phyloP scores from a whole-genome alignment of 768 basidiomycete genomes.

The Xanthoconium stramineum region DNA sequence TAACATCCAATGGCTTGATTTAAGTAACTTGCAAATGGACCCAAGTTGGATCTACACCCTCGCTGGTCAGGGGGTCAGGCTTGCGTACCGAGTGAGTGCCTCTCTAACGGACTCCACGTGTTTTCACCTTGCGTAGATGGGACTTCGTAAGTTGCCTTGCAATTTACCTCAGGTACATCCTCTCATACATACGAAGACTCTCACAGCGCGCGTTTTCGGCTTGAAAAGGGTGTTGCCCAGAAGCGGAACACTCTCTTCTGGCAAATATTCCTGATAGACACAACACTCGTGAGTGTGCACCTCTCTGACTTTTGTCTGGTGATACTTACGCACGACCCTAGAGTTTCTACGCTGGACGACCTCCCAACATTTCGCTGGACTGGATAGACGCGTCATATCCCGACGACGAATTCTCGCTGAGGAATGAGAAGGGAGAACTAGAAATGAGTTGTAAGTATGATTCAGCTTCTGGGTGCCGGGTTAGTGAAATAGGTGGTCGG shows the following conservation, averaged over 20 bases:
- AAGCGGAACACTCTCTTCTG: conserved; percentile 60
- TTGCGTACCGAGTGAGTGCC: conserved; percentile 55
- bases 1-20: conserved; percentile 48
- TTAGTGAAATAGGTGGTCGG: neutral
- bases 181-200: conserved; percentile 41
- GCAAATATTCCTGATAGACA: conserved; percentile 64
- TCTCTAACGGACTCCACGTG: neutral
- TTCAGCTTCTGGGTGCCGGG: neutral
- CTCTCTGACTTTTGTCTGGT: neutral
- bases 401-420: conserved; percentile 37
- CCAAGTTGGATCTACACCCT: conserved; percentile 53
- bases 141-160: conserved; percentile 43
- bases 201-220: conserved; percentile 57
- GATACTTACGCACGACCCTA: conserved; percentile 19
- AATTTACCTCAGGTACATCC: neutral
- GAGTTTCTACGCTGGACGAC: conserved; percentile 63
- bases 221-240: conserved; percentile 43
- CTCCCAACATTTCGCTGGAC: conserved; percentile 48
- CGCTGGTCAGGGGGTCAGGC: conserved; percentile 55
- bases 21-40: conserved; percentile 49
- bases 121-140: conserved; percentile 37
- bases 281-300: conserved; percentile 47
- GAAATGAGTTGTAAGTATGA: conserved; percentile 42
- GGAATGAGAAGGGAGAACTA: conserved; percentile 32
- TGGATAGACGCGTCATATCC: conserved; percentile 60